A percentile compares a stretch with the other conserved stretches of the same genome.
Conservation (phyloP, 208 protist genomes). For the Trypanosoma conorhini region DNA sequence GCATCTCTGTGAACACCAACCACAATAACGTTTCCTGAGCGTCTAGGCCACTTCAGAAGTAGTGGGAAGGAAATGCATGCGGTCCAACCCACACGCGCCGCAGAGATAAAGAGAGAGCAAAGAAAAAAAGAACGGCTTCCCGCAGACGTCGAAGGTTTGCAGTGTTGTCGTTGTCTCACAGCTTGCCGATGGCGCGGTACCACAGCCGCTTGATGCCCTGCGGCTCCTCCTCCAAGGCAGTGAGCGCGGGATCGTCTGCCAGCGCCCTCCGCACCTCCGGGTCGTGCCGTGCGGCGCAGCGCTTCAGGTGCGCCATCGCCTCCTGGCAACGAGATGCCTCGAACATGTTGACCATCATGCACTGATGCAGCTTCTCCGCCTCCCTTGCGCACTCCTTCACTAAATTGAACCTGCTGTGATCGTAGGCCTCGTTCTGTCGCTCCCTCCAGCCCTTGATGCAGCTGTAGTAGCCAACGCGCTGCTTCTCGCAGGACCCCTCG, state of each 20-base stretch:
- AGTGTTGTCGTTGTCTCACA: slow-evolving; percentile 31
- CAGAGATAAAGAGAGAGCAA: neutral
- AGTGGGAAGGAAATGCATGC: neutral
- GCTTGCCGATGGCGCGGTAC: slow-evolving; percentile 84
- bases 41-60: neutral
- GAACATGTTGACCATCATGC: slow-evolving; percentile 92
- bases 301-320: slow-evolving; percentile 78
- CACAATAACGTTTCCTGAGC: neutral
- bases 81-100: neutral
- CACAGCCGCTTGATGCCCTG: slow-evolving; percentile 62
- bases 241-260: slow-evolving; percentile 55
- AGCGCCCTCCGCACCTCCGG: slow-evolving; percentile 52
- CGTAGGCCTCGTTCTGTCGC: slow-evolving; percentile 42
- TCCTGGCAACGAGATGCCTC: slow-evolving; percentile 72
- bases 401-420: slow-evolving; percentile 67
- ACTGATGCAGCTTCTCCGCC: slow-evolving; percentile 82
- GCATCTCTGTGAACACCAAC: neutral
- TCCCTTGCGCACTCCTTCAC: slow-evolving; percentile 53
- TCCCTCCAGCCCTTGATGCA: slow-evolving; percentile 79
- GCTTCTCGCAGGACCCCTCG: slow-evolving; percentile 66
- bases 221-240: slow-evolving; percentile 43
- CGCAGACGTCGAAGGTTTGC: too few species aligned
- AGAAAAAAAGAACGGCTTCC: neutral
- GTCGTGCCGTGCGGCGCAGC: slow-evolving; percentile 62
- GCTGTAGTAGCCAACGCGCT: slow-evolving; percentile 70